phyloP scores from a whole-genome alignment of 148 eudicot genomes.

The Arbutus unedo region DNA sequence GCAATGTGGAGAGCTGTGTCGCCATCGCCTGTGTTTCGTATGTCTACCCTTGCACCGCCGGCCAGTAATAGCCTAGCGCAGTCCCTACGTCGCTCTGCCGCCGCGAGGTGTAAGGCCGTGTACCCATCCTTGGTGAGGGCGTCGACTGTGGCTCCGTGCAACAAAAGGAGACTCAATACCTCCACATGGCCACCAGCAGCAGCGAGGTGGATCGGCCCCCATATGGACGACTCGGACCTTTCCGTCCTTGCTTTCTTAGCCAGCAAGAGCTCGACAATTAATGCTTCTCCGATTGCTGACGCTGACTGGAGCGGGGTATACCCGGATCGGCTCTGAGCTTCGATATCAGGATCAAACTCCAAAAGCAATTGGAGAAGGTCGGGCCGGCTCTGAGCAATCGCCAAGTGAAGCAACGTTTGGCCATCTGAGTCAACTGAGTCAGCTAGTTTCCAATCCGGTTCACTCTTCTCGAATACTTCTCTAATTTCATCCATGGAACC shows the following conservation, averaged over 20 bases:
- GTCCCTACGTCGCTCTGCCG: conserved; percentile 38
- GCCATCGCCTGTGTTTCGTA: conserved; percentile 26
- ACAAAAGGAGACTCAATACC: conserved; percentile 36
- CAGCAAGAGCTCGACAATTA: conserved; percentile 49
- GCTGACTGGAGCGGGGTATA: conserved; percentile 48
- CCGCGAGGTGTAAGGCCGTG: conserved; percentile 45
- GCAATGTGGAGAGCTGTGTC: conserved; percentile 45
- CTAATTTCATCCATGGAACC: conserved; percentile 48
- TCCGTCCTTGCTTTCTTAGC: conserved; percentile 36
- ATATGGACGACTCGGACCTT: conserved; percentile 30
- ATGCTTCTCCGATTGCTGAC: conserved; percentile 33
- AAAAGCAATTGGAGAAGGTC: conserved; percentile 43
- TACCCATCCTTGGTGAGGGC: conserved; percentile 39
- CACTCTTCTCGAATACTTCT: conserved; percentile 47
- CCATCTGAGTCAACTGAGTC: conserved; percentile 43
- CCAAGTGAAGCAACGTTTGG: conserved; percentile 43
- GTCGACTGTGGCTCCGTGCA: conserved; percentile 34
- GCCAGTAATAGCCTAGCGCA: conserved; percentile 36
- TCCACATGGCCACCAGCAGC: conserved; percentile 37
- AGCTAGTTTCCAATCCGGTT: conserved; percentile 37
- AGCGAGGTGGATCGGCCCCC: conserved; percentile 48
- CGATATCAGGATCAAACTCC: conserved; percentile 42
- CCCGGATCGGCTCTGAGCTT: conserved; percentile 29
- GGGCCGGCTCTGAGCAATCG: conserved; percentile 37
- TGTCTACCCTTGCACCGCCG: conserved; percentile 25